Evolutionary conservation across 257 asterid species (phyloP).

Genomic region (Forsythia suspensa): DNA sequence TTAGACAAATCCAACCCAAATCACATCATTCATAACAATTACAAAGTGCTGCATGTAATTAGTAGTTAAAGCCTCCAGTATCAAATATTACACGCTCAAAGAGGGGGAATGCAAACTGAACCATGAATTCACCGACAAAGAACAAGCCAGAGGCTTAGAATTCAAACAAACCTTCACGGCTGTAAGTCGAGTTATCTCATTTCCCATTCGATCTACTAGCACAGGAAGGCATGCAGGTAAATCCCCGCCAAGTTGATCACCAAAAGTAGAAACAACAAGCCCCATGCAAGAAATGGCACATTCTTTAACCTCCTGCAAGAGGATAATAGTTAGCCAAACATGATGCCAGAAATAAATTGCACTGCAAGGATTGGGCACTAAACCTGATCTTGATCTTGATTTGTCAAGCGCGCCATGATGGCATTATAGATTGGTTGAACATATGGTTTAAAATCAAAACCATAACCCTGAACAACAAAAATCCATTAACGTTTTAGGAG

Average conservation of each 20-base stretch:
- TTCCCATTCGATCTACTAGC: constrained; percentile 98
- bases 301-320: constrained; percentile 94
- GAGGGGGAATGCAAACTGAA: constrained; percentile 13
- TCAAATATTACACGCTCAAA: not conserved
- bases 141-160: constrained; percentile 8
- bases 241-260: constrained; percentile 81
- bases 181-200: constrained; percentile 96
- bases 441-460: constrained; percentile 86
- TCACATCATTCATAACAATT: constrained; percentile 6
- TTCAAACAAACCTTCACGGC: constrained; percentile 85
- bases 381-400: constrained; percentile 99
- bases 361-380: constrained; percentile 19
- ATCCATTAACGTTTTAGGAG: constrained; percentile 22
- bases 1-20: constrained; percentile 2
- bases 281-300: constrained; percentile 99
- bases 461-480: constrained; percentile 50
- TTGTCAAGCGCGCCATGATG: constrained; percentile 92
- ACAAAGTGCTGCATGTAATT: constrained; percentile 8
- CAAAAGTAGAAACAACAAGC: constrained; percentile 90
- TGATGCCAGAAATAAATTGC: constrained; percentile 15
- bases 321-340: constrained; percentile 25
- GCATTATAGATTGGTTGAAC: constrained; percentile 89
- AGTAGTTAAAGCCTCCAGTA: constrained; percentile 2
- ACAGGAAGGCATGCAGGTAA: constrained; percentile 94
- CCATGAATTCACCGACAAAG: constrained; percentile 20